A percentile compares a stretch with the other conserved stretches of the same genome.
Conservation (phyloP, 805 yeast species). For the Lipomyces oligophaga region DNA sequence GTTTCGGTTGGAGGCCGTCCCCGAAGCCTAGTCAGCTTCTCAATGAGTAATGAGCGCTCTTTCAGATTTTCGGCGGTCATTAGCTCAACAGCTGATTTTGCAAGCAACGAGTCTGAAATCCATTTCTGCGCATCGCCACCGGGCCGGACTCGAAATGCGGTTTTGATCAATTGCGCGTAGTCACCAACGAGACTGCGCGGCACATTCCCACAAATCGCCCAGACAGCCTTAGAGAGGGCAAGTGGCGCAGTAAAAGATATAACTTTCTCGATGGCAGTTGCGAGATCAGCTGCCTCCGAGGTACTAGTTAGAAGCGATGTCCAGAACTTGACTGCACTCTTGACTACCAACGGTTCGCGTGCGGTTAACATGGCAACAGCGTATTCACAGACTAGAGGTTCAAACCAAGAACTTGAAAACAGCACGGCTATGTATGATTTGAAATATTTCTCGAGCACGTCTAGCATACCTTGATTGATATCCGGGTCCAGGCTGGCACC, state of each 20-base stretch:
- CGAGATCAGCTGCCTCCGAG: neutral
- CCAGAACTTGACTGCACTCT: slow-evolving; percentile 57
- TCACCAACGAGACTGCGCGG: slow-evolving; percentile 20
- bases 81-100: neutral
- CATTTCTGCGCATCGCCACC: slow-evolving; percentile 12
- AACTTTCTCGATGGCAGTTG: slow-evolving; percentile 4
- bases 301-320: slow-evolving; percentile 38
- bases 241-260: neutral
- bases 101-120: neutral
- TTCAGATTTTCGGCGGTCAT: neutral
- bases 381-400: slow-evolving; percentile 34
- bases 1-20: slow-evolving; percentile 29
- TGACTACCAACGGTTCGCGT: slow-evolving; percentile 54
- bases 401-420: slow-evolving; percentile 6
- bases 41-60: slow-evolving; percentile 16
- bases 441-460: slow-evolving; percentile 31
- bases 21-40: slow-evolving; percentile 19
- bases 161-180: slow-evolving; percentile 16
- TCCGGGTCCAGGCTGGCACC: slow-evolving; percentile 29
- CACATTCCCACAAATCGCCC: slow-evolving; percentile 24
- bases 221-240: slow-evolving; percentile 6
- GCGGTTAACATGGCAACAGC: slow-evolving; percentile 44
- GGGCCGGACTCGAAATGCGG: slow-evolving; percentile 5
- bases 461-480: slow-evolving; percentile 32
- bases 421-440: slow-evolving; percentile 23